phyloP scores from a whole-genome alignment of 805 yeast species.

The Sungouiella blattae region DNA sequence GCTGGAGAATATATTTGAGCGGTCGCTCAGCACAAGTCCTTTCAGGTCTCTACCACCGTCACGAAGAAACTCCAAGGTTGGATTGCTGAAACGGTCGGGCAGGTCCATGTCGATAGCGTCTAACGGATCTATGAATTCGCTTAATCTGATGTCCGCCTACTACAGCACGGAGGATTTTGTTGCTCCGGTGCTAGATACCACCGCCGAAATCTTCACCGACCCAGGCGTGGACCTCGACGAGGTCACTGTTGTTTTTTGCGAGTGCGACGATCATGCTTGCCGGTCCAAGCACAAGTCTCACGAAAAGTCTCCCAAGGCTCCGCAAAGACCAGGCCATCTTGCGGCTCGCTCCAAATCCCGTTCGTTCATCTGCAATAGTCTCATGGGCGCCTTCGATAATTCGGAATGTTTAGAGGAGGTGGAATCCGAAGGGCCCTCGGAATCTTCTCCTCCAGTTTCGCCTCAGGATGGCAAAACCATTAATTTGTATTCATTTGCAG shows the following conservation, averaged over 20 bases:
- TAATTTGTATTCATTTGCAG: constrained; percentile 31
- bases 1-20: constrained; percentile 5
- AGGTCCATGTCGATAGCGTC: constrained; percentile 7
- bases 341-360: constrained; percentile 3
- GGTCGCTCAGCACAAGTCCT: constrained; percentile 5
- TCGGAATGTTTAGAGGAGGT: neutral
- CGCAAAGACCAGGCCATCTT: neutral
- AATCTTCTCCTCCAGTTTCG: neutral
- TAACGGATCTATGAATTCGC: constrained; percentile 2
- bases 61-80: neutral
- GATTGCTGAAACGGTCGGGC: neutral
- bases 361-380: constrained; percentile 4
- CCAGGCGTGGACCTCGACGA: constrained; percentile 22
- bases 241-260: constrained; percentile 20
- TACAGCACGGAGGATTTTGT: constrained; percentile 27
- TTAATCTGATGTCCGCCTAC: constrained; percentile 14
- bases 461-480: constrained; percentile 18
- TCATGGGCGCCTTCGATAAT: constrained; percentile 5
- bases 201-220: constrained; percentile 27
- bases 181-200: constrained; percentile 29
- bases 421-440: constrained; percentile 1
- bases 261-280: neutral
- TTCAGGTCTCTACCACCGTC: constrained; percentile 1
- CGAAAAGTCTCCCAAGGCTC: neutral
- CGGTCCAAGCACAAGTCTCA: neutral